Conservation (phyloP, 768 basidiomycete species). For the Mrakia hoshinonis region DNA sequence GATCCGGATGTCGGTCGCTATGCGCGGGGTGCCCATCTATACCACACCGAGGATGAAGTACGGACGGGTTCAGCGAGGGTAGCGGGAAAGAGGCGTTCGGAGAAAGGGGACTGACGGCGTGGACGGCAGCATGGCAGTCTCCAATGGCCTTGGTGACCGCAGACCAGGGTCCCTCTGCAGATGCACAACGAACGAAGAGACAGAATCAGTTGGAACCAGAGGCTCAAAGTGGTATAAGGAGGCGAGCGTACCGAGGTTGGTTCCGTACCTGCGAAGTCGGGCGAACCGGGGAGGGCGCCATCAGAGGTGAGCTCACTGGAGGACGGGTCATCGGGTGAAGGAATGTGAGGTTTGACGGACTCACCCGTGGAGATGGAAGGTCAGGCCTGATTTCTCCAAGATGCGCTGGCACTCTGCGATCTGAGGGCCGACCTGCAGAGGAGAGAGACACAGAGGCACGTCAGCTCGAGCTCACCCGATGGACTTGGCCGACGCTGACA, state of each 20-base stretch:
- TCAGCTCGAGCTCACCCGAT: neutral
- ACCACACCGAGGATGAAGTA: neutral
- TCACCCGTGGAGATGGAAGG: constrained; percentile 54
- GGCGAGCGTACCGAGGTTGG: constrained; percentile 35
- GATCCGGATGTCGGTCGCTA: constrained; percentile 89
- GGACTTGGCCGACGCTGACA: too few relatives aligned
- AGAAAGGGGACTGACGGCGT: constrained; percentile 30
- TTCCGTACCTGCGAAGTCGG: constrained; percentile 28
- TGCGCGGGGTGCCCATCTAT: constrained; percentile 55
- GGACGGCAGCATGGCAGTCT: constrained; percentile 59
- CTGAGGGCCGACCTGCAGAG: constrained; percentile 34
- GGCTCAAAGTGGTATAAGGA: neutral
- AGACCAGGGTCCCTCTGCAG: constrained; percentile 67
- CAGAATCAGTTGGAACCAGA: neutral
- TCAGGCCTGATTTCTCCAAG: constrained; percentile 71
- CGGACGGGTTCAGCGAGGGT: neutral
- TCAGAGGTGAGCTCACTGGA: neutral
- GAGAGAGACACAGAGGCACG: constrained; percentile 8
- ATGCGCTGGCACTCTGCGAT: constrained; percentile 57
- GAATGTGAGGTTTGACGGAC: neutral
- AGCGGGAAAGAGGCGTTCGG: constrained; percentile 16
- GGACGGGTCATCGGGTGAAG: neutral
- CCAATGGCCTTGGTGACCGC: constrained; percentile 78
- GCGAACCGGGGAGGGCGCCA: too few relatives aligned
- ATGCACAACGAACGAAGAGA: neutral